Evolutionary conservation across 148 eudicot genomes (phyloP), one percentile per base, ranked within the genome.

Genomic region (Dianthus caryophyllus): DNA sequence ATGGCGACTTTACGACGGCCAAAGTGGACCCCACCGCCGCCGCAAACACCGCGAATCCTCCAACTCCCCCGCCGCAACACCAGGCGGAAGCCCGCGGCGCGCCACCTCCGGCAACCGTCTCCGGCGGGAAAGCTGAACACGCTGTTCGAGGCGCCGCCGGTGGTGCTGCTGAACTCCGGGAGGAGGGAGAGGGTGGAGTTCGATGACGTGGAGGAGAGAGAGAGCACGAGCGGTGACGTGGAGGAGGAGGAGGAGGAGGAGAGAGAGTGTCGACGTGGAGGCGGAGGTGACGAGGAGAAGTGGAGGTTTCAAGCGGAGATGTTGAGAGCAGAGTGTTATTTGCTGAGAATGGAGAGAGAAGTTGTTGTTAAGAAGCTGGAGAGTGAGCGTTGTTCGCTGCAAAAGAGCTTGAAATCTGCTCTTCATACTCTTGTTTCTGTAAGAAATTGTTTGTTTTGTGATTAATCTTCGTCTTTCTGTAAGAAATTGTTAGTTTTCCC

Each of bases 301-400:
- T 85, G 91, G 91, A 68, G 77, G 82, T 89, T 93, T 71, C 85
- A 93, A 61, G 87, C 89, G 13, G 96, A 93, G 77, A 85, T 85
- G 49, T 65, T 93, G 65, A 84, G 96, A 65, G 98, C 91, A 0
- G 98, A 93, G 69, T 89, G 96, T 71, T 84, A 79, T 61, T 79
- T 83, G 14, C 59, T 93, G 77, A 82, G 98, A 66, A 78, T 77
- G 81, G 96, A 94, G 52, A 90, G 79, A 60, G 87, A 86, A 63
- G 72, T 79, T 68, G 85, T 83, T 11, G 72, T 75, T 52, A 84
- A 83, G 83, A 85, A 84, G 50, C 31, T 84, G 77, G 83, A 86
- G 69, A 84, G 58, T 61, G 88, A 90, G 53, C 64, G 86, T 55
- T 66, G 64, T 25, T 70, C 78, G 61, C 69, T 80, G 60, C 81